A percentile compares a stretch with the other conserved stretches of the same genome.
Conservation (phyloP, 768 basidiomycete species). For the Podaxis sp. region DNA sequence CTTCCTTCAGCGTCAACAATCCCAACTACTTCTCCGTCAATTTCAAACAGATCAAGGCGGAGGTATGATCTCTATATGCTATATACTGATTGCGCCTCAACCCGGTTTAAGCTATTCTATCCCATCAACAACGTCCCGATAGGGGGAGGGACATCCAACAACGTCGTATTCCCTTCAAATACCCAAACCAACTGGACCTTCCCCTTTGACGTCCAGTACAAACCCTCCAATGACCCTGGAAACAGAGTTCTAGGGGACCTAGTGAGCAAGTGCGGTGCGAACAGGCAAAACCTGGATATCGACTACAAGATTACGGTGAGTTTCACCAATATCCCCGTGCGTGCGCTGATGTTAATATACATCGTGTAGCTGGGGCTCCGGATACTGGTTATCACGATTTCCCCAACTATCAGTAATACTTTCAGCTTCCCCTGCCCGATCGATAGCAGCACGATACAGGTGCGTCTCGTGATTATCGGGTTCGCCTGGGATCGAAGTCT, state of each 20-base stretch:
- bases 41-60: conserved; percentile 62
- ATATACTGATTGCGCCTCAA: background rate
- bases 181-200: conserved; percentile 68
- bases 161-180: conserved; percentile 50
- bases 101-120: conserved; percentile 57
- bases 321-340: conserved; percentile 1
- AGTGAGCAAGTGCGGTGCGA: conserved; percentile 57
- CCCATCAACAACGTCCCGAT: conserved; percentile 71
- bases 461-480: background rate
- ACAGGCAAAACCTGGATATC: conserved; percentile 52
- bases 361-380: conserved; percentile 56
- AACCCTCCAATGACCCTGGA: conserved; percentile 50
- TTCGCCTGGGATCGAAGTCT: background rate
- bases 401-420: conserved; percentile 61
- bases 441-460: background rate
- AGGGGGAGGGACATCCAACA: conserved; percentile 55
- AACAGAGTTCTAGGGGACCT: conserved; percentile 59
- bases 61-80: conserved; percentile 36
- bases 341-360: background rate
- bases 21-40: conserved; percentile 78
- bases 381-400: conserved; percentile 64
- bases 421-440: conserved; percentile 70
- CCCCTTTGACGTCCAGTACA: conserved; percentile 71
- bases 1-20: conserved; percentile 60
- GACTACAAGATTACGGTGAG: conserved; percentile 68